These are phyloP conservation scores for Tylopilus sp. DNA, from an alignment of 1,284 basidiomycete species.

Conservation along the genomic window DNA sequence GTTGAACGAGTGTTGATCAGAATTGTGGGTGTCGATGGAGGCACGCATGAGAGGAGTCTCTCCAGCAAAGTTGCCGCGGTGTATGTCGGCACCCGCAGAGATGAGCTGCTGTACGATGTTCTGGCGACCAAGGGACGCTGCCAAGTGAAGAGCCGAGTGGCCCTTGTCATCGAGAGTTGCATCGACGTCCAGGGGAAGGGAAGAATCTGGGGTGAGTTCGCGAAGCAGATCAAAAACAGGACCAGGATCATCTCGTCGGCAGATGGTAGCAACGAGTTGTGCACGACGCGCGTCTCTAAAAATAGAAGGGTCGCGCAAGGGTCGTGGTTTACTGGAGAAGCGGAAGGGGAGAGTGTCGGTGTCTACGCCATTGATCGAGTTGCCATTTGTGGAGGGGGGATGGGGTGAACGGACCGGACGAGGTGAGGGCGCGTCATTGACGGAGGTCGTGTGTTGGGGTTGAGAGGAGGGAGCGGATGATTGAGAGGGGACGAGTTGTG, in stretches of 20 bases:
- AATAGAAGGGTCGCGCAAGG: slow-evolving; percentile 58
- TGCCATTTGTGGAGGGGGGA: slow-evolving; percentile 35
- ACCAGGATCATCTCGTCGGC: slow-evolving; percentile 61
- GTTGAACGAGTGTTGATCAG: slow-evolving; percentile 76
- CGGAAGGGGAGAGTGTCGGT: slow-evolving; percentile 47
- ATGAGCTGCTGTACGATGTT: slow-evolving; percentile 67
- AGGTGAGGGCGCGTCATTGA: slow-evolving; percentile 22
- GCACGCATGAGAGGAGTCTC: slow-evolving; percentile 95
- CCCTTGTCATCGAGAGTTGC: slow-evolving; percentile 89
- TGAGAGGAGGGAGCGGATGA: slow-evolving; percentile 17
- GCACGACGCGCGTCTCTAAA: slow-evolving; percentile 60
- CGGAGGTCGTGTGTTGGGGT: slow-evolving; percentile 14
- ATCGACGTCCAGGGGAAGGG: slow-evolving; percentile 60
- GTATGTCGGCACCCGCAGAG: slow-evolving; percentile 74
- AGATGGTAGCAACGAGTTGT: slow-evolving; percentile 61
- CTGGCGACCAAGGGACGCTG: slow-evolving; percentile 79
- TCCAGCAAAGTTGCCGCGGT: slow-evolving; percentile 89
- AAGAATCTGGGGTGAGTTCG: slow-evolving; percentile 51
- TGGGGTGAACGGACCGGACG: slow-evolving; percentile 35
- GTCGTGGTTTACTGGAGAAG: slow-evolving; percentile 64
- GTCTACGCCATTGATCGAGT: slow-evolving; percentile 33
- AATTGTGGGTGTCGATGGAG: slow-evolving; percentile 86
- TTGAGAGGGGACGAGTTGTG: slow-evolving; percentile 26
- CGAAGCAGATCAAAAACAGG: slow-evolving; percentile 61
- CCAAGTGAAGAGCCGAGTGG: slow-evolving; percentile 93